Base-by-base conservation (phyloP, 805 yeast genomes). In the Pichia cabralensis region DNA sequence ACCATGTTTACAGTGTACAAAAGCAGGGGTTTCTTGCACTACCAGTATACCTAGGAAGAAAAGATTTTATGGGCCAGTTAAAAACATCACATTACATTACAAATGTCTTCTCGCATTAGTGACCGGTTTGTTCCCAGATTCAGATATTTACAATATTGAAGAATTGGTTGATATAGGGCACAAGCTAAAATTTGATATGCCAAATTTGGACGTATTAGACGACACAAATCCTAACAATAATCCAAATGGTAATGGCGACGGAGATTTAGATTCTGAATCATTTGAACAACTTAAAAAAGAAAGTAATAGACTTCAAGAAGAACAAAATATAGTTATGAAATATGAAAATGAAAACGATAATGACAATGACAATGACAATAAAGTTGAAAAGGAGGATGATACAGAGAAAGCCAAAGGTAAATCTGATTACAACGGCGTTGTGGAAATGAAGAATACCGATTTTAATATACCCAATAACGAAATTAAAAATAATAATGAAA, bases 1-100 rank as follows among this genome's bases (percentile, higher is more conserved):
- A 3, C 64, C 69, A 0, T 67, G 72, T 36, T 31, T 44, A 6
- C 58, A 53, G 20, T 66, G 73, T 35, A 30, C 52, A 9, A 58
- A 56, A 29, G 57, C 58, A 1, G 60, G 60, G 0, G 55, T 56
- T 3, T 54, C 56, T 11, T 67, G 73, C 39, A 46, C 59, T 2
- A 67, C 71, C 2, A 54, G 65, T 0, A 53, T 61, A 4, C 63
- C 67, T 0, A 45, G 73, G 30, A 61, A 67, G 44, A 57, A 62
- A 38, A 44, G 69, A 13, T 56, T 58, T 18, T 55, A 57, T 37
- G 67, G 66, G 0, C 63, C 69, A 1, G 50, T 62, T 5, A 67
- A 65, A 39, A 62, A 65, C 39, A 50, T 65, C 16, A 59, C 64
- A 1, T 44, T 60, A 8, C 73, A 67, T 43, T 65, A 67, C 39